Conservation (phyloP, 306 rosid species). For the Notholithocarpus densiflorus region DNA sequence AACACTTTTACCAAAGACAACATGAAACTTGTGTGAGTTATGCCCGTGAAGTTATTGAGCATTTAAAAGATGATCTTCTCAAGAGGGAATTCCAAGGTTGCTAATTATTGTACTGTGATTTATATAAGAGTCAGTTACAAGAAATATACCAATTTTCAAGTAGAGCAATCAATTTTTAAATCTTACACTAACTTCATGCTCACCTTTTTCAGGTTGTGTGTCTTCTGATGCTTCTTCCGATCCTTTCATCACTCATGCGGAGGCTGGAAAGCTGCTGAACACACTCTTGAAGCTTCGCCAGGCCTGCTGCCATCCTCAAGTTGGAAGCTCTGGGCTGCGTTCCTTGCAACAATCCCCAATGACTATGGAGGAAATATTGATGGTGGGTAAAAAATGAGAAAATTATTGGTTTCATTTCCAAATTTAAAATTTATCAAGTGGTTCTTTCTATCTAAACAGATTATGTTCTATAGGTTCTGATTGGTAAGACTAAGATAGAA, state of each 20-base stretch:
- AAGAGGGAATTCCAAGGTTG: slow-evolving; percentile 67
- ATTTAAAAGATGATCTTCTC: slow-evolving; percentile 67
- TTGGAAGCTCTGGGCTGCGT: slow-evolving; percentile 94
- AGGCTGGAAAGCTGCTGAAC: slow-evolving; percentile 86
- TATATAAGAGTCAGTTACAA: slow-evolving; percentile 32
- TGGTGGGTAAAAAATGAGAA: slow-evolving; percentile 44
- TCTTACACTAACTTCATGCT: slow-evolving; percentile 32
- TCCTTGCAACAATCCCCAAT: slow-evolving; percentile 91
- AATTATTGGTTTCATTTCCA: slow-evolving; percentile 4
- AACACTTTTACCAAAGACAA: slow-evolving; percentile 95
- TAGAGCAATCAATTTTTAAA: slow-evolving; percentile 18
- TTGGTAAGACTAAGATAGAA: slow-evolving; percentile 86
- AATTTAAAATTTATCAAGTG: neutral
- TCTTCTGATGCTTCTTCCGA: slow-evolving; percentile 51
- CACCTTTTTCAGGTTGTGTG: slow-evolving; percentile 40
- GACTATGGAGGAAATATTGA: slow-evolving; percentile 95
- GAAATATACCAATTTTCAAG: slow-evolving; percentile 1
- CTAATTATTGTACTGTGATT: slow-evolving; percentile 22
- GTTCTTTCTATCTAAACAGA: slow-evolving; percentile 21
- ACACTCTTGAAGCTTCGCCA: slow-evolving; percentile 94
- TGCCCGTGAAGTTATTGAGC: slow-evolving; percentile 82
- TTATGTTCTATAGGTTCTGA: slow-evolving; percentile 68
- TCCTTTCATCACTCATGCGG: slow-evolving; percentile 66
- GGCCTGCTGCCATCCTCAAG: slow-evolving; percentile 99
- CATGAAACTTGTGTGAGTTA: slow-evolving; percentile 81